These are phyloP conservation scores for Mallotus nudiflorus DNA, from an alignment of 345 rosid species.

Conservation along the genomic window DNA sequence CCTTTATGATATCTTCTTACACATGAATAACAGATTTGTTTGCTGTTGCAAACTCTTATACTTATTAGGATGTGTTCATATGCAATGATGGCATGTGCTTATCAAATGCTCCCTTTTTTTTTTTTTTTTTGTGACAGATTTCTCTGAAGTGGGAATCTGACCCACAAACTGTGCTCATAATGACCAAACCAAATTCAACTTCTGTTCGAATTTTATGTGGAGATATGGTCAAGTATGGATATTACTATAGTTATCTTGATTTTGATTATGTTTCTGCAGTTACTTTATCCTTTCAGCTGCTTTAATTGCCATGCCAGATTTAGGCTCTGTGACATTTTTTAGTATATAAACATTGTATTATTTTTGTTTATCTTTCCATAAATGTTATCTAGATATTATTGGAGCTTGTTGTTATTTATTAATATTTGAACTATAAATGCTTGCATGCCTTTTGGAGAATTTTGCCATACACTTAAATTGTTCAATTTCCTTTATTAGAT, in stretches of 20 bases:
- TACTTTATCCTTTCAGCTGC: not conserved
- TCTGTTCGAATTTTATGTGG: constrained; percentile 75
- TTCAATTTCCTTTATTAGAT: constrained; percentile 47
- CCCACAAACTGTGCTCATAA: constrained; percentile 86
- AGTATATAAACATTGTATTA: not conserved
- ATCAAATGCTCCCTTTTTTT: constrained; percentile 13
- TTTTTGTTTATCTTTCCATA: not conserved
- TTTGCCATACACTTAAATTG: constrained; percentile 12
- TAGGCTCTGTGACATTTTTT: not conserved
- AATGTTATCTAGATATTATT: not conserved
- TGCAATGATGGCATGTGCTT: constrained; percentile 19
- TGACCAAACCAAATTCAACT: constrained; percentile 88
- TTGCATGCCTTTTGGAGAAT: not conserved
- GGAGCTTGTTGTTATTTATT: not conserved
- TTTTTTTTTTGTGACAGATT: constrained; percentile 62
- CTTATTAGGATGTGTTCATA: constrained; percentile 1
- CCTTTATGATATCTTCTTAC: not conserved
- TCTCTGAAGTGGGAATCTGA: constrained; percentile 87
- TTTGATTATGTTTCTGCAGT: constrained; percentile 4
- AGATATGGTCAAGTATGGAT: constrained; percentile 80
- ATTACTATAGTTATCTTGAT: constrained; percentile 7
- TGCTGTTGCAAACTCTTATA: not conserved
- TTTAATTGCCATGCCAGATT: not conserved
- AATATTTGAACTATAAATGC: not conserved
- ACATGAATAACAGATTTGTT: too few relatives aligned